phyloP scores from a whole-genome alignment of 345 rosid genomes.

The Turnera subulata region DNA sequence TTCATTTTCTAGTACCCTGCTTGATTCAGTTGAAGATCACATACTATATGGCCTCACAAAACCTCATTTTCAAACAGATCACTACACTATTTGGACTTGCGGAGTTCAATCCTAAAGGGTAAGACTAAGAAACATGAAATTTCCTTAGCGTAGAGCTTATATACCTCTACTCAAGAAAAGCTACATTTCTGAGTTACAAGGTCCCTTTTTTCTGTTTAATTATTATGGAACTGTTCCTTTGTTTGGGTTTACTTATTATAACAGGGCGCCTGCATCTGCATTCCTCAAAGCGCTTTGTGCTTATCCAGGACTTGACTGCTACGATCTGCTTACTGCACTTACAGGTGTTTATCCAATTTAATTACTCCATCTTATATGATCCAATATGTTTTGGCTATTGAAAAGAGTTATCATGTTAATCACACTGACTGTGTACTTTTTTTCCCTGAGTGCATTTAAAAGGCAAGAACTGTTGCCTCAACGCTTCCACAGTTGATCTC shows the following conservation, averaged over 20 bases:
- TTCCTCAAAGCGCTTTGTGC: slow-evolving; percentile 53
- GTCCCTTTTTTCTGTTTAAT: neutral
- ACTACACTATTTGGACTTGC: slow-evolving; percentile 45
- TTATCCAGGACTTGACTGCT: slow-evolving; percentile 66
- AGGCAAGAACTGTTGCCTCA: slow-evolving; percentile 91
- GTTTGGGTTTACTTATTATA: neutral
- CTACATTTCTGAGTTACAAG: neutral
- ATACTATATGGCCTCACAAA: neutral
- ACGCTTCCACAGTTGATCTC: slow-evolving; percentile 52
- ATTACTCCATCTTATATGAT: no score
- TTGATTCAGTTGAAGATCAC: neutral
- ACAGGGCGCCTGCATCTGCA: slow-evolving; percentile 43
- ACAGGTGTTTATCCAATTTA: slow-evolving; percentile 65
- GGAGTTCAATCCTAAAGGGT: slow-evolving; percentile 90
- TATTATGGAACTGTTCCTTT: neutral
- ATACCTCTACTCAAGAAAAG: no score
- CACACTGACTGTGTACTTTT: neutral
- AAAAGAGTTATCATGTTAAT: neutral
- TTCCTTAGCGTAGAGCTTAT: no score
- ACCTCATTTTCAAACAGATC: slow-evolving; percentile 38
- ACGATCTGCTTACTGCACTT: slow-evolving; percentile 52
- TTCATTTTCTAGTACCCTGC: neutral
- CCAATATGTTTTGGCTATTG: no score
- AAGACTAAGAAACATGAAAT: slow-evolving; percentile 3
- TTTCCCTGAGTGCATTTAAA: neutral